Percentiles rank a stretch among this genome's conserved stretches.
These are phyloP conservation scores for Davidsoniella eucalypti DNA, from an alignment of 2,329 filamentous ascomycete genomes.

Conservation along the genomic window DNA sequence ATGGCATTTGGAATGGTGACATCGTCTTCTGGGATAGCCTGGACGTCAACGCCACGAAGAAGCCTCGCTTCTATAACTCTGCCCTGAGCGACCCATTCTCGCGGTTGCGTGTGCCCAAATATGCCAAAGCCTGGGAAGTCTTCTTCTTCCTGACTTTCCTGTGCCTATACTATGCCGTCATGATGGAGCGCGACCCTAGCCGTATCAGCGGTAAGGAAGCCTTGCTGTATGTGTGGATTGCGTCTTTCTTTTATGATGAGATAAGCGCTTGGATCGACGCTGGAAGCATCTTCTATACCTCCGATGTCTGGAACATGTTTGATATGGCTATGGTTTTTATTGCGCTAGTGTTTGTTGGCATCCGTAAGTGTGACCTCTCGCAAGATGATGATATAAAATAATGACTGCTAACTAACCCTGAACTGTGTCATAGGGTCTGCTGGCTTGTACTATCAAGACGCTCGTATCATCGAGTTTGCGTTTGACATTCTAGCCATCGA, in stretches of 20 bases:
- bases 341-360: constrained; percentile 51
- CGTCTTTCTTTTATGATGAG: constrained; percentile 76
- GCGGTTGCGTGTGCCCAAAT: constrained; percentile 60
- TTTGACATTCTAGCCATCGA: constrained; percentile 85
- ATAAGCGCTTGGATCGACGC: constrained; percentile 73
- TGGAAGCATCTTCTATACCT: constrained; percentile 69
- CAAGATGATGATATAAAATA: constrained; percentile 3
- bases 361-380: constrained; percentile 38
- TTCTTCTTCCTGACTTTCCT: constrained; percentile 65
- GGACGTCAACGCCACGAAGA: constrained; percentile 56
- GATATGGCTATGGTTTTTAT: constrained; percentile 59
- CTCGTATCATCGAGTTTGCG: constrained; percentile 53
- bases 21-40: constrained; percentile 76
- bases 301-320: constrained; percentile 68
- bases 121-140: constrained; percentile 72
- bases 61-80: constrained; percentile 58
- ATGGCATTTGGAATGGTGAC: constrained; percentile 71
- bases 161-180: constrained; percentile 69
- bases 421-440: constrained; percentile 36
- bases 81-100: constrained; percentile 55
- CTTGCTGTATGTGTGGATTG: constrained; percentile 70
- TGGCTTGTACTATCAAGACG: constrained; percentile 42
- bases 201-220: constrained; percentile 53
- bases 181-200: constrained; percentile 53
- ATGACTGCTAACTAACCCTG: neutral